Evolutionary conservation across 768 basidiomycete species (phyloP).

Genomic region (Suillus fuscotomentosus): DNA sequence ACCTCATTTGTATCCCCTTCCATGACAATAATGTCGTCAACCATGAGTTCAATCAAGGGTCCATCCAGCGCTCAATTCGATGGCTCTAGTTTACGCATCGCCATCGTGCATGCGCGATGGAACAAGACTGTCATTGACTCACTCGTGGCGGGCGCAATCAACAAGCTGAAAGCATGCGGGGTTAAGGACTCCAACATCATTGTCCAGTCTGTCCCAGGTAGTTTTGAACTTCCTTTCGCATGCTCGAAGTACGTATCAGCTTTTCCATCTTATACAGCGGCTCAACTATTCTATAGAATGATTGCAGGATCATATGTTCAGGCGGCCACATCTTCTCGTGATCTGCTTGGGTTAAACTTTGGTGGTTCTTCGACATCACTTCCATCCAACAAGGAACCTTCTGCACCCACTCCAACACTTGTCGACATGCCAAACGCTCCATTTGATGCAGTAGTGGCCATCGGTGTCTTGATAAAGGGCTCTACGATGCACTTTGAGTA

Average conservation of each 20-base stretch:
- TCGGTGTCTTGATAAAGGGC: constrained; percentile 98
- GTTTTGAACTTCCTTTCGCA: constrained; percentile 89
- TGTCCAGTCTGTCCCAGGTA: constrained; percentile 89
- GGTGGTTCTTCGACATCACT: constrained; percentile 33
- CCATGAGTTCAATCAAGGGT: constrained; percentile 68
- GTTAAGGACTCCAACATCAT: constrained; percentile 91
- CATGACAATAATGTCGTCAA: neutral
- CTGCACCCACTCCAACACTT: constrained; percentile 46
- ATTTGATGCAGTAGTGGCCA: constrained; percentile 95
- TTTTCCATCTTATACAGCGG: constrained; percentile 4
- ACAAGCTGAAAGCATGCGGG: constrained; percentile 79
- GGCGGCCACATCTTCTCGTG: constrained; percentile 71
- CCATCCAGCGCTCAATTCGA: constrained; percentile 64
- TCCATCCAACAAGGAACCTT: constrained; percentile 41
- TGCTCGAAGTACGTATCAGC: constrained; percentile 64
- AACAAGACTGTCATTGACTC: constrained; percentile 86
- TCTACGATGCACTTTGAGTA: constrained; percentile 99
- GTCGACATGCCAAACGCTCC: constrained; percentile 53
- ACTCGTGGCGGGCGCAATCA: constrained; percentile 74
- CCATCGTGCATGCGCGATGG: constrained; percentile 97
- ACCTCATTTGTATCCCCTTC: neutral
- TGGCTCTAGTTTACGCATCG: constrained; percentile 78
- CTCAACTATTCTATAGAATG: constrained; percentile 50
- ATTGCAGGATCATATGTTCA: constrained; percentile 87
- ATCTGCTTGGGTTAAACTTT: constrained; percentile 63